Evolutionary conservation across 2,329 filamentous ascomycete genomes (phyloP).

Genomic region (Fusarium sterilihyphosum): DNA sequence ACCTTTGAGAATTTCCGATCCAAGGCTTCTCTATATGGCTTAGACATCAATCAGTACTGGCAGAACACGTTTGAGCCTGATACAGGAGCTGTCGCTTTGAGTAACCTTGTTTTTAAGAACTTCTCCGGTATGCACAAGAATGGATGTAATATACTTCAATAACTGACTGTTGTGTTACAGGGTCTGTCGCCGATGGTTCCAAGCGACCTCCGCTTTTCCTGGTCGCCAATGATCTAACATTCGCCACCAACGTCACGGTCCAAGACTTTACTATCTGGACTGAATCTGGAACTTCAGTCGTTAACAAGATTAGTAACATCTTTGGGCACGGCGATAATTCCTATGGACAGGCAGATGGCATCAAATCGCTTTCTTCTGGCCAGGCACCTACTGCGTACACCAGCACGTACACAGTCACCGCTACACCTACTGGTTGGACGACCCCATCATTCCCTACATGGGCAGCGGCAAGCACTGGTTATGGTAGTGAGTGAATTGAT

Average conservation of each 20-base stretch:
- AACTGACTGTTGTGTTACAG: not conserved
- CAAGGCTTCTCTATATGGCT: not conserved
- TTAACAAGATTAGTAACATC: not conserved
- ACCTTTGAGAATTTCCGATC: not conserved
- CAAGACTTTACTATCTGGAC: not conserved
- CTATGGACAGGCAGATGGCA: not conserved
- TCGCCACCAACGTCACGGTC: not conserved
- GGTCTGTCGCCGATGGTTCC: not conserved
- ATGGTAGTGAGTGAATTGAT: not conserved
- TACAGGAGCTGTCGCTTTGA: not conserved
- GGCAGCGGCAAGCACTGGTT: not conserved
- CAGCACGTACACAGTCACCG: not conserved
- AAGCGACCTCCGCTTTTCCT: not conserved
- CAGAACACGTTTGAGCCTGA: not conserved
- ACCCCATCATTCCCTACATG: not conserved
- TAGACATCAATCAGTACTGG: not conserved
- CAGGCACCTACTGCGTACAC: not conserved
- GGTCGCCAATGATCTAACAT: not conserved
- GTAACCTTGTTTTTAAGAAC: not conserved
- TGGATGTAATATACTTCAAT: accelerated
- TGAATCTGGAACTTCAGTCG: not conserved
- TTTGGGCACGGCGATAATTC: not conserved
- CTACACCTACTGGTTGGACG: not conserved
- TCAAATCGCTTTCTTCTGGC: not conserved
- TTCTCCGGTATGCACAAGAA: not conserved